Percentiles rank a stretch among this genome's conserved stretches.
Conservation (phyloP, 192 early-diverging fungal species). For the Entrophospora sp. region DNA sequence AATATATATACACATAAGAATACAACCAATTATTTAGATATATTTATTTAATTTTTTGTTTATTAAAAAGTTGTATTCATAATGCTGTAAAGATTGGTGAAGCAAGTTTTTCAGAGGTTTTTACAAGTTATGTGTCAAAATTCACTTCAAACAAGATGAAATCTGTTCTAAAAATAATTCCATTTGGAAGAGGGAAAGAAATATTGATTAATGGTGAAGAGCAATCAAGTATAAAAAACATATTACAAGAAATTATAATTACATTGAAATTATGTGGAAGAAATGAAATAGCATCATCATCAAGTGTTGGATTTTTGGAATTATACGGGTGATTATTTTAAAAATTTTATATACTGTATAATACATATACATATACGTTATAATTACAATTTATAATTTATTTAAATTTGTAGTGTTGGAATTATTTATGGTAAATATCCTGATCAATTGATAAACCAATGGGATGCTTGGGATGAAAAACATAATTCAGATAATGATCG, state of each 20-base stretch:
- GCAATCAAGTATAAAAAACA: conserved; percentile 41
- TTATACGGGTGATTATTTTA: conserved; percentile 27
- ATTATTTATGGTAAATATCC: conserved; percentile 67
- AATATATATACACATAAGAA: background rate
- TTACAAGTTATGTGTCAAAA: conserved; percentile 29
- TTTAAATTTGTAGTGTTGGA: conserved; percentile 45
- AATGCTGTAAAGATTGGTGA: conserved; percentile 64
- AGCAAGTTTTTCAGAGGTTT: conserved; percentile 82
- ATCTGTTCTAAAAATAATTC: conserved; percentile 74
- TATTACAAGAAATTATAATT: conserved; percentile 55
- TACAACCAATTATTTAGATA: background rate
- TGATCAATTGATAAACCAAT: conserved; percentile 50
- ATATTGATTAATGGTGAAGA: conserved; percentile 31
- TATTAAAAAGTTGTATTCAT: background rate
- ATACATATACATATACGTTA: too few relatives aligned
- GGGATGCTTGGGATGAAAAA: conserved; percentile 60
- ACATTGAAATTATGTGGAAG: conserved; percentile 44
- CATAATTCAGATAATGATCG: conserved; percentile 63
- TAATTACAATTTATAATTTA: too few relatives aligned
- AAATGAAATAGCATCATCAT: conserved; percentile 30
- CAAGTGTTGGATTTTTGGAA: conserved; percentile 30
- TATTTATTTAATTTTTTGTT: background rate
- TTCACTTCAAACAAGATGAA: conserved; percentile 25
- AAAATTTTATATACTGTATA: too few relatives aligned
- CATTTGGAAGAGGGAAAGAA: conserved; percentile 52